A percentile compares a stretch with the other conserved stretches of the same genome.
Conservation (phyloP, 257 asterid genomes). For the Fraxinus cuspidata region DNA sequence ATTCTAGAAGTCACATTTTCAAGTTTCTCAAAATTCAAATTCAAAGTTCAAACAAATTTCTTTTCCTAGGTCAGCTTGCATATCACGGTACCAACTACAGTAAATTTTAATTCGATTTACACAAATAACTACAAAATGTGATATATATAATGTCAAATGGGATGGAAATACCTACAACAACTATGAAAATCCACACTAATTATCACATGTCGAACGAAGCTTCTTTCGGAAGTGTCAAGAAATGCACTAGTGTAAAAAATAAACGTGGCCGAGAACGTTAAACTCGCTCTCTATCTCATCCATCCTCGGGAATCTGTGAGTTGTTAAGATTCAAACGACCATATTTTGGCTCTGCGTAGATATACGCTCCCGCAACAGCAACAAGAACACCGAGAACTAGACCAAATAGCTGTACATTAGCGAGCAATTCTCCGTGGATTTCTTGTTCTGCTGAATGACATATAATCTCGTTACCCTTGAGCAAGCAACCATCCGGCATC, state of each 20-base stretch:
- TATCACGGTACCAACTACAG: not conserved
- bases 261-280: not conserved
- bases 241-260: not conserved
- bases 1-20: not conserved
- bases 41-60: not conserved
- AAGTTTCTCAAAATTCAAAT: not conserved
- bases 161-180: not conserved
- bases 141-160: not conserved
- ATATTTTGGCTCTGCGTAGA: conserved; percentile 47
- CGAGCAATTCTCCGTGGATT: conserved; percentile 70
- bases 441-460: conserved; percentile 64
- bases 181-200: not conserved
- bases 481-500: conserved; percentile 87
- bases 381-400: conserved; percentile 59
- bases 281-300: conserved; percentile 23
- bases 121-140: not conserved
- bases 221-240: not conserved
- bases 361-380: conserved; percentile 52
- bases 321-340: conserved; percentile 21
- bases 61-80: not conserved
- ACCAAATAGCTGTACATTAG: conserved; percentile 71
- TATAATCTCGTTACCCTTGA: conserved; percentile 43
- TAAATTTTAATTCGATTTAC: not conserved
- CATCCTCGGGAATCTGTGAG: conserved; percentile 35
- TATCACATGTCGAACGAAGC: not conserved